These are phyloP conservation scores for Pichia sp. DNA, from an alignment of 1,139 yeast genomes.

Conservation along the genomic window DNA sequence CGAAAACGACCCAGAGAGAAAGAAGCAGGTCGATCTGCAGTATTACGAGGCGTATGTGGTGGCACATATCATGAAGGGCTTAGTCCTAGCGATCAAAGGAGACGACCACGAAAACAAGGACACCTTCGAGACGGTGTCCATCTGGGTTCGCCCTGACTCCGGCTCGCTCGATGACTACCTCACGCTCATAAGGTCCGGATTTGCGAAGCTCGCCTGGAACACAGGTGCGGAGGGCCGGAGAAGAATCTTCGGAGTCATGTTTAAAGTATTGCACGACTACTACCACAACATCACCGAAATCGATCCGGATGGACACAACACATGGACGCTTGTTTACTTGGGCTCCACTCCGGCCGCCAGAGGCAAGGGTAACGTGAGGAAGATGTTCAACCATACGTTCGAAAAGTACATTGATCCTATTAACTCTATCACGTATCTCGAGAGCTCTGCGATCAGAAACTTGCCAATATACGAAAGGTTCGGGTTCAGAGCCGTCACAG, in stretches of 20 bases:
- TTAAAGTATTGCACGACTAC: conserved; percentile 53
- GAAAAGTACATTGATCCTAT: conserved; percentile 45
- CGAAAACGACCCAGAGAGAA: conserved; percentile 35
- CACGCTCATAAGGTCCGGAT: conserved; percentile 55
- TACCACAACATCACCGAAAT: conserved; percentile 30
- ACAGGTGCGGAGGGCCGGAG: conserved; percentile 50
- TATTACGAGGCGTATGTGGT: conserved; percentile 54
- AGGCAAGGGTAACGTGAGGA: conserved; percentile 65
- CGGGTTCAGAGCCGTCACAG: conserved; percentile 50
- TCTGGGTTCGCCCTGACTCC: conserved; percentile 57
- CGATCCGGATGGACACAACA: conserved; percentile 34
- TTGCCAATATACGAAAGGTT: conserved; percentile 56
- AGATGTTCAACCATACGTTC: conserved; percentile 54
- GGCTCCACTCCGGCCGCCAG: conserved; percentile 57
- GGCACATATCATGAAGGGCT: conserved; percentile 55
- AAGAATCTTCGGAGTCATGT: conserved; percentile 53
- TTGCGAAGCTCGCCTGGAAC: conserved; percentile 49
- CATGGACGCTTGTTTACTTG: conserved; percentile 57
- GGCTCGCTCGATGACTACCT: conserved; percentile 44
- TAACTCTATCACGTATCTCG: conserved; percentile 48
- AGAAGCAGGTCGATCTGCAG: conserved; percentile 40
- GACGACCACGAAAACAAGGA: conserved; percentile 32
- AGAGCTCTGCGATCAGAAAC: conserved; percentile 50
- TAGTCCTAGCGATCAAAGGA: conserved; percentile 45
- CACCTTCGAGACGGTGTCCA: conserved; percentile 57